Base-by-base conservation (phyloP, 371 early-diverging fungal species). In the Mortierella sp. region DNA sequence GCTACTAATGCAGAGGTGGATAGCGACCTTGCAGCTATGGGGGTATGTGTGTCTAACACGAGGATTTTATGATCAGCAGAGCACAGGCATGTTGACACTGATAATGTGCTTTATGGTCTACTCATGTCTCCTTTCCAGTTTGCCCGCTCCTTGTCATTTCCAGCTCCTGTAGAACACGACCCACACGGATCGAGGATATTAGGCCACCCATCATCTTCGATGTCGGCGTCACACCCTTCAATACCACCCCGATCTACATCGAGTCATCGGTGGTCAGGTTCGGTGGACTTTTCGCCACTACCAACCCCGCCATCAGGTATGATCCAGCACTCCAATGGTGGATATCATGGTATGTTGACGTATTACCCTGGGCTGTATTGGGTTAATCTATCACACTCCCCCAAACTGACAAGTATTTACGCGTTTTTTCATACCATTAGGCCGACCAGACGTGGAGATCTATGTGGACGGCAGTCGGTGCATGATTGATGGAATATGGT, bases 11-110 rank as follows among this genome's bases (percentile, higher is more conserved):
- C 73, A 50, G 84, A 86, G 49, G 58, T 86, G 38, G 80, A 82
- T 41, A 82, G 82, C 19, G 86, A 86, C 62, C 67, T 84, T 48
- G 71, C 74, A 56, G 59, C 79, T 19, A 68, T 86, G 67, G 84
- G 82, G 24, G 82, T 83, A 81, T 65, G 82, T 70, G 19, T 3
- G 19, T 19, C 42, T 4, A 7, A 34, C 34, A 10, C n/a, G n/a
- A n/a, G 10, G 34, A 34, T 34, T 7, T 34, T 10, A 34, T 10
- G 34, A 34, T 34, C 34, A 3, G 14, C n/a, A 30, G 23, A 19
- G 24, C 4, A 23, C 10, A 16, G 4, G 23, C 6, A 24, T 24
- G 3, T 13, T 23, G 7, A 18, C 28, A 23, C 19, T 9, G 14
- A 4, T n/a, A 16, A 4, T 67, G 12, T 5, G 1, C 13, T 13